Evolutionary conservation across 202 grass and related monocot genomes (phyloP).

Genomic region (Eragrostis tef): DNA sequence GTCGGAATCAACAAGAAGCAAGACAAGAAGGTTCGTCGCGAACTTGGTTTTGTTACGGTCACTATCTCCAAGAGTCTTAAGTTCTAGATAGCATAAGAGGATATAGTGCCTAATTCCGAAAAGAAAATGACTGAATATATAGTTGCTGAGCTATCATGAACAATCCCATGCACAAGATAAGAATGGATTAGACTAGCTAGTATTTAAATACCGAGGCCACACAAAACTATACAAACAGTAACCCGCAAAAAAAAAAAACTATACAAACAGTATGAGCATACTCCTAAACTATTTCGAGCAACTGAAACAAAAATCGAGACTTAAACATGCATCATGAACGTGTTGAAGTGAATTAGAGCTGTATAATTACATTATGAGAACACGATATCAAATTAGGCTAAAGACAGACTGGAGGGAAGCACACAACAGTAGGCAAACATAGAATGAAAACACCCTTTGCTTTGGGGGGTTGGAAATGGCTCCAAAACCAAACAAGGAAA

Average conservation of each 20-base stretch:
- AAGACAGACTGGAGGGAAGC: slow-evolving; percentile 4
- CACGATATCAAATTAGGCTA: background rate
- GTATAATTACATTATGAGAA: background rate
- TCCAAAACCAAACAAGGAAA: slow-evolving; percentile 1
- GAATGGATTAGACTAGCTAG: background rate
- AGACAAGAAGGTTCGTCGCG: background rate
- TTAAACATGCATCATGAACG: background rate
- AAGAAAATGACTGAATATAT: background rate
- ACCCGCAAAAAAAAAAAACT: too few relatives aligned
- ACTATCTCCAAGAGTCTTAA: slow-evolving; percentile 1
- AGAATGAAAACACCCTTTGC: background rate
- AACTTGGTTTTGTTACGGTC: background rate
- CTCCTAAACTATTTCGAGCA: background rate
- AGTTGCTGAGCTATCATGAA: slow-evolving; percentile 1
- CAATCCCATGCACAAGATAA: slow-evolving; percentile 35
- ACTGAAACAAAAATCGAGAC: background rate
- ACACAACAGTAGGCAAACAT: slow-evolving; percentile 1
- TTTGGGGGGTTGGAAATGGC: background rate
- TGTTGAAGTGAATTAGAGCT: background rate
- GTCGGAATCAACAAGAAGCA: background rate
- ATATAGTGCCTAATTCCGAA: background rate
- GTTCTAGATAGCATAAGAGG: slow-evolving; percentile 7
- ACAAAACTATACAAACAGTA: slow-evolving; percentile 11
- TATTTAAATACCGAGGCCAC: background rate
- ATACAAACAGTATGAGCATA: background rate